Base-by-base conservation (phyloP, 352 stramenopile genomes). In the Blastocystis sp. region DNA sequence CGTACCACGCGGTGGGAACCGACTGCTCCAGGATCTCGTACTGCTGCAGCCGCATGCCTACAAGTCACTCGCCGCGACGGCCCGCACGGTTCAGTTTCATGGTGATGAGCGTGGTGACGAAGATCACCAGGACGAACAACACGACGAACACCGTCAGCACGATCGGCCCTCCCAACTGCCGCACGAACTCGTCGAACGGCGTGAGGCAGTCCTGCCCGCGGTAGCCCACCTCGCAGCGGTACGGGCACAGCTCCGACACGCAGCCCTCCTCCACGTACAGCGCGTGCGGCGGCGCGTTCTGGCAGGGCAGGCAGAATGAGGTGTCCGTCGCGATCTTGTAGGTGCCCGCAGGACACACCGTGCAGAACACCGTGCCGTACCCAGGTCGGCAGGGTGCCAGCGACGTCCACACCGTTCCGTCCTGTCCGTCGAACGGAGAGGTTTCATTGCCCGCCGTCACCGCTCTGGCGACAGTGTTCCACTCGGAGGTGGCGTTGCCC, bases 351-450 rank as follows among this genome's bases (percentile, higher is more conserved):
- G 76, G 43, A 34, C 76, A 86, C 5, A 48, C 1, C 28, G 64
- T 86, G 53, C 76, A 86, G 23, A 86, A 86, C 5, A 86, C 43
- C 10, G 76, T 45, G 0, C 76, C 76, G 17, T 48, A 71, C 21
- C 76, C 76, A 2, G 28, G 34, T 11, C 4, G 21, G 48, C 76
- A 86, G 11, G 76, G 76, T n/a, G 76, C 76, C 53, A 86, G 41
- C 34, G 76, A 86, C 23, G 76, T 76, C 76, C 76, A 86, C n/a
- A 86, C 64, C 2, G 76, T 86, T 5, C 76, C 76, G 56, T 79
- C 69, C 14, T 28, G 2, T 28, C 69, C 69, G 56, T 79, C 69
- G 56, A 40, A 64, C 34, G 28, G 28, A 34, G 28, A 34, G 28
- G 28, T 34, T 34, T 34, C 28, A 34, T 34, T 34, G 28, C 28